A percentile compares a stretch with the other conserved stretches of the same genome.
phyloP scores from a whole-genome alignment of 2,329 filamentous ascomycete species.

The Clarireedia hainanense region DNA sequence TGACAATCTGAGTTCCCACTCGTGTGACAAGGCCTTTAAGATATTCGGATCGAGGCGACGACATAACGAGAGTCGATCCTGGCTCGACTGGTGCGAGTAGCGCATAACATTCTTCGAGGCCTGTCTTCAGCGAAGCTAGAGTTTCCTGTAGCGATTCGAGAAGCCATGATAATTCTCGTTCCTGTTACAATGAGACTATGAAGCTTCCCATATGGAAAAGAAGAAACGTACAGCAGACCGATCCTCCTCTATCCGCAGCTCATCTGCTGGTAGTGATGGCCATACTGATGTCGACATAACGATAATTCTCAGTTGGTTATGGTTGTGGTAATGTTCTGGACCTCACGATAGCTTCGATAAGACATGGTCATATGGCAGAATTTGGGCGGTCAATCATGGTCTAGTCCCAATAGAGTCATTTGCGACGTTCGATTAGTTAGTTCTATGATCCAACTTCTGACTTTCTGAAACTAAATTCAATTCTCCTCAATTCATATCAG shows the following conservation, averaged over 20 bases:
- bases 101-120: constrained; percentile 59
- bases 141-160: constrained; percentile 30
- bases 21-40: constrained; percentile 91
- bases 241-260: constrained; percentile 25
- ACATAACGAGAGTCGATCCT: constrained; percentile 83
- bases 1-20: constrained; percentile 83
- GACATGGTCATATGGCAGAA: neutral
- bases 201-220: neutral
- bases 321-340: neutral
- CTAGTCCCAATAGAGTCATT: neutral
- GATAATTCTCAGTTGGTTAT: neutral
- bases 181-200: constrained; percentile 13
- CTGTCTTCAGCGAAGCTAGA: constrained; percentile 23
- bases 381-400: constrained; percentile 2
- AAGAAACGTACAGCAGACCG: constrained; percentile 22
- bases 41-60: constrained; percentile 76
- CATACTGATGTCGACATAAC: constrained; percentile 22
- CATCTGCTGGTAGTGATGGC: constrained; percentile 21
- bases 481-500: neutral
- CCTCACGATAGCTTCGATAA: neutral
- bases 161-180: constrained; percentile 29
- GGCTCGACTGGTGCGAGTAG: constrained; percentile 78
- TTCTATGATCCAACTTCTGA: neutral
- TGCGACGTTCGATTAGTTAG: constrained; percentile 3
- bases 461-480: neutral